Base-by-base conservation (phyloP, 2,329 filamentous ascomycete species). In the Ceratocystis smalleyi region DNA sequence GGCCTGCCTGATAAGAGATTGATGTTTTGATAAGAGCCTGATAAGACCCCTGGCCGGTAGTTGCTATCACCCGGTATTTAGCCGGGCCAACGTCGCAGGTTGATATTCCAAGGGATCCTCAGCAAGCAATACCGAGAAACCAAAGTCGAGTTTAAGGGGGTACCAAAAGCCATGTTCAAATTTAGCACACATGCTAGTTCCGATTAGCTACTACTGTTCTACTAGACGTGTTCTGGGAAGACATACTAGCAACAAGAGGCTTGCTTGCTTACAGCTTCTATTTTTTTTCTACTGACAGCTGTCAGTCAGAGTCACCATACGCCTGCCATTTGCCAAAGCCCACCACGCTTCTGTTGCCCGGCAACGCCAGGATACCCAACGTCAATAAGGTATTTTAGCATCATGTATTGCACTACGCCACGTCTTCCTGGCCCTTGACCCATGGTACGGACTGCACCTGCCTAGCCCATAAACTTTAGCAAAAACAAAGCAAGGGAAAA, bases 401-500 rank as follows among this genome's bases (percentile, higher is more conserved):
- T 55, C 51, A 55, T 55, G 51, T 55, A 17, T 32, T 27, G 19
- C 51, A 4, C 12, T 27, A 12, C 51, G 4, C 24, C 12, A 22
- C 24, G 22, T 24, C 51, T 17, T 27, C 22, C 10, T 55, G 1
- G 22, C n/a, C n/a, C 5, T 12, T 55, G 51, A 55, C 51, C 35
- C 35, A 40, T 40, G 35, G 35, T 40, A 15, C 35, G 10, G 35
- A 40, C 35, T 40, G 35, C 35, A 40, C 10, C 35, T 40, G 35
- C 35, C 19, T 49, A 22, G n/a, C 47, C n/a, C 47, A 49, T 24
- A 24, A 40, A 22, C 51, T 30, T 55, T 5, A 27, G 27, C 51
- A 24, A 55, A 55, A 55, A 55, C 51, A 55, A 55, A 55, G 51
- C 51, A 55, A 55, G 51, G 51, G 51, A 55, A 55, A 27, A 32